Percentiles rank a stretch among this genome's conserved stretches.
These are phyloP conservation scores for Curvularia verruculosa DNA, from an alignment of 2,329 filamentous ascomycete genomes.

Conservation along the genomic window DNA sequence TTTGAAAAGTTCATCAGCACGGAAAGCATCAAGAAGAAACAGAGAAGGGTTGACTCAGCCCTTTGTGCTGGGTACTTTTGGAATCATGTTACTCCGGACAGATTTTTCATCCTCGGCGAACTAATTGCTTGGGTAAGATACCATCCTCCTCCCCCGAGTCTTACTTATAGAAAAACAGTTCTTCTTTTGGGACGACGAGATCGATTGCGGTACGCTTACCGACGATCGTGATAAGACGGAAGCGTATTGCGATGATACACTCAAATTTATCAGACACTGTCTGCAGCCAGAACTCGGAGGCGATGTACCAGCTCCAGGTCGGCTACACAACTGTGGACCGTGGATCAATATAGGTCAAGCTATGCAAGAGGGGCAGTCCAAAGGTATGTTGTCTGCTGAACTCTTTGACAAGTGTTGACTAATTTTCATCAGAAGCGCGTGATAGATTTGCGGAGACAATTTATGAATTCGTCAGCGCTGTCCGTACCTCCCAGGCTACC, in stretches of 20 bases:
- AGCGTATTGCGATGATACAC: constrained; percentile 17
- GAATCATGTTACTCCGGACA: constrained; percentile 9
- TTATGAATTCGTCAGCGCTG: constrained; percentile 13
- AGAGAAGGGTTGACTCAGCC: constrained; percentile 12
- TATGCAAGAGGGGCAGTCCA: constrained; percentile 16
- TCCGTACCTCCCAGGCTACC: constrained; percentile 13
- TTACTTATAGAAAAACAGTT: constrained; percentile 7
- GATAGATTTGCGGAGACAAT: constrained; percentile 16
- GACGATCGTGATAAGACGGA: constrained; percentile 15
- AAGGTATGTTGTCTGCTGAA: not conserved
- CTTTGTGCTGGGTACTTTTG: constrained; percentile 15
- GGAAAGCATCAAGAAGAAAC: constrained; percentile 8
- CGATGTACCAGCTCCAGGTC: constrained; percentile 11
- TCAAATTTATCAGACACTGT: constrained; percentile 13
- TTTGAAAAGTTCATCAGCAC: constrained; percentile 11
- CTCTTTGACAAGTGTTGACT: not conserved
- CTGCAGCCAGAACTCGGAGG: constrained; percentile 14
- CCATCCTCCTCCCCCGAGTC: too few species aligned
- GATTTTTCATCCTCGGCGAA: constrained; percentile 9
- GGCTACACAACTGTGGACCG: constrained; percentile 16
- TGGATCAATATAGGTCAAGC: constrained; percentile 17
- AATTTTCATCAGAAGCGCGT: constrained; percentile 9
- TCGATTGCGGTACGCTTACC: constrained; percentile 17
- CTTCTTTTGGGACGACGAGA: constrained; percentile 22
- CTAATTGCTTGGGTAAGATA: constrained; percentile 13